Conservation (phyloP, 2,329 filamentous ascomycete genomes). For the Pseudogymnoascus sp. region DNA sequence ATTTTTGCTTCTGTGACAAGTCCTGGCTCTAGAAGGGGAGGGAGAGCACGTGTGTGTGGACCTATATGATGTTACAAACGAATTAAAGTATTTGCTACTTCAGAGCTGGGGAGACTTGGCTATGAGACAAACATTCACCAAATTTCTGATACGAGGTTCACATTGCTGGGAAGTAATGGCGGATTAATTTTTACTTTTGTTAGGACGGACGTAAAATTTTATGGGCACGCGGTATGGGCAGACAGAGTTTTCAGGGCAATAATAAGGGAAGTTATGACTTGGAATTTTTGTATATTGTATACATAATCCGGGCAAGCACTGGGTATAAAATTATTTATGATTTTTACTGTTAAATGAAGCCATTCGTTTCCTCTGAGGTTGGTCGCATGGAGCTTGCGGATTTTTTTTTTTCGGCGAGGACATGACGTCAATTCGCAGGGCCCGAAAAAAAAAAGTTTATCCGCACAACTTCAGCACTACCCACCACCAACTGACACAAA, state of each 20-base stretch:
- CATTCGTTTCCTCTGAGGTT: not conserved
- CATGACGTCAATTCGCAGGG: not conserved
- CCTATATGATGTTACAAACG: slow-evolving; percentile 46
- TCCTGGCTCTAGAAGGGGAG: not conserved
- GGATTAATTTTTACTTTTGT: slow-evolving; percentile 13
- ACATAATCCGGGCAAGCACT: not conserved
- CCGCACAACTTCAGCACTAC: not conserved
- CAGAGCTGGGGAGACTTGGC: slow-evolving; percentile 77
- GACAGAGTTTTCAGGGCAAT: not conserved
- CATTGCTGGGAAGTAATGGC: not conserved
- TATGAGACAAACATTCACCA: slow-evolving; percentile 97
- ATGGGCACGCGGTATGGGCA: not conserved
- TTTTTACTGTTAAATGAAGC: not conserved
- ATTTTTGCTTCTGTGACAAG: not conserved
- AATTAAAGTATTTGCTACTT: slow-evolving; percentile 99
- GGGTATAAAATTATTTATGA: not conserved
- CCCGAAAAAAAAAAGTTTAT: not conserved
- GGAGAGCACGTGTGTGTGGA: not conserved
- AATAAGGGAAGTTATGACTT: not conserved
- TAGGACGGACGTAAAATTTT: not conserved
- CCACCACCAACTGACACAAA: not conserved
- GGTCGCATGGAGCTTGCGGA: not conserved
- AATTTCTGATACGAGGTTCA: slow-evolving; percentile 59
- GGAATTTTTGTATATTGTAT: not conserved
- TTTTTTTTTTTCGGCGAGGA: not conserved